phyloP scores from a whole-genome alignment of 306 rosid genomes.

The Begonia fuchsioides region DNA sequence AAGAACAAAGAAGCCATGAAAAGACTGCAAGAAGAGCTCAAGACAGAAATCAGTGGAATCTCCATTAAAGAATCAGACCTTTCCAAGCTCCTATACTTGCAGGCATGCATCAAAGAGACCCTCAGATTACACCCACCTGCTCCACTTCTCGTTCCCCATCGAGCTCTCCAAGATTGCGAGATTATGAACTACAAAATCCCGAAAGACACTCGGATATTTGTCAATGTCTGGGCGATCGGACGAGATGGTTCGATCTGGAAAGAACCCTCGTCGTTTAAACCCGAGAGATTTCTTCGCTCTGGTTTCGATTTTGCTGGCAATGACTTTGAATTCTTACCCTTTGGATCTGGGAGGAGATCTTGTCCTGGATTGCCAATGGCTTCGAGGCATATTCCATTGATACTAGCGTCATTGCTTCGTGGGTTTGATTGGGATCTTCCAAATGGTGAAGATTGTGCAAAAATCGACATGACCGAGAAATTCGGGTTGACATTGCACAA shows the following conservation, averaged over 20 bases:
- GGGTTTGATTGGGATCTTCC: slow-evolving; percentile 16
- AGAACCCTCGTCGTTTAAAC: slow-evolving; percentile 12
- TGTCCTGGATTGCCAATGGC: slow-evolving; percentile 26
- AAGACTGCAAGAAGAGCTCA: slow-evolving; percentile 9
- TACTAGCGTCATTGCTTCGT: slow-evolving; percentile 11
- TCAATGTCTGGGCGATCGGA: slow-evolving; percentile 30
- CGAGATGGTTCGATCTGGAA: slow-evolving; percentile 17
- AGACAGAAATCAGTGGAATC: background rate
- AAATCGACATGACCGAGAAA: slow-evolving; percentile 5
- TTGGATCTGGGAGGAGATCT: slow-evolving; percentile 29
- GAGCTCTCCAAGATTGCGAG: background rate
- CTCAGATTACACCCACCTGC: slow-evolving; percentile 20
- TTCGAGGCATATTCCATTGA: background rate
- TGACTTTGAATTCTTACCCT: slow-evolving; percentile 18
- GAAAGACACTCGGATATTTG: slow-evolving; percentile 13
- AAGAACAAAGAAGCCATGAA: slow-evolving; percentile 5
- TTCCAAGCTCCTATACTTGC: slow-evolving; percentile 9
- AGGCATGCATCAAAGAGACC: slow-evolving; percentile 22
- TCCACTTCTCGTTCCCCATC: slow-evolving; percentile 16
- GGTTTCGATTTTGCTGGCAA: slow-evolving; percentile 17
- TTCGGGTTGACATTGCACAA: slow-evolving; percentile 8
- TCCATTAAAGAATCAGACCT: slow-evolving; percentile 11
- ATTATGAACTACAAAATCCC: slow-evolving; percentile 10
- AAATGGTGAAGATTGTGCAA: slow-evolving; percentile 6
- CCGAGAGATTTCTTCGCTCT: slow-evolving; percentile 18